phyloP scores from a whole-genome alignment of 345 rosid genomes.

The Hevea brasiliensis region DNA sequence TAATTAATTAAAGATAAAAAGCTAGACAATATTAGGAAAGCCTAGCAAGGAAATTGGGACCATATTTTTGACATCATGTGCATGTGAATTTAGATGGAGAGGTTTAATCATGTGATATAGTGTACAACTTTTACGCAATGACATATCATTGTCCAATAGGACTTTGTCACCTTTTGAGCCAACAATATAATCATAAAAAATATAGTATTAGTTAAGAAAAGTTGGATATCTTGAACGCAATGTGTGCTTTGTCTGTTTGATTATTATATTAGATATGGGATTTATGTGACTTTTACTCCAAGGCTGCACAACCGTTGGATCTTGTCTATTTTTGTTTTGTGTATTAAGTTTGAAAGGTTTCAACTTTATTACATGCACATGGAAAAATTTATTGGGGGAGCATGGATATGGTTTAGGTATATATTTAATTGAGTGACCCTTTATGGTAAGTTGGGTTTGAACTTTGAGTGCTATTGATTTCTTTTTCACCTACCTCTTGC shows the following conservation, averaged over 20 bases:
- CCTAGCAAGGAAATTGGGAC: background rate
- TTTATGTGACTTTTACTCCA: background rate
- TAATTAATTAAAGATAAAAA: too few species aligned
- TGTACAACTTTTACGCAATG: background rate
- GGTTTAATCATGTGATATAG: background rate
- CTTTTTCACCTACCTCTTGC: too few species aligned
- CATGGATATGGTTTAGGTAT: too few species aligned
- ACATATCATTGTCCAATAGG: background rate
- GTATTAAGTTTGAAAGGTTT: too few species aligned
- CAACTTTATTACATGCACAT: too few species aligned
- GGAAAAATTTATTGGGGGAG: too few species aligned
- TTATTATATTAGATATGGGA: background rate
- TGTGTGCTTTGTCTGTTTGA: background rate
- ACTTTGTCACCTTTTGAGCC: constrained; percentile 1
- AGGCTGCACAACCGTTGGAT: constrained; percentile 5
- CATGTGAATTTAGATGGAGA: constrained; percentile 10
- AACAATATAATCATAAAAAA: background rate
- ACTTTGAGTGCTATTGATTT: too few species aligned
- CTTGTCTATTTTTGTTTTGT: background rate
- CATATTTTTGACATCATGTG: background rate
- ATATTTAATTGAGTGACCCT: too few species aligned
- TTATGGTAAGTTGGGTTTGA: too few species aligned
- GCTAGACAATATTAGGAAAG: too few species aligned
- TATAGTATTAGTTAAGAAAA: constrained; percentile 1
- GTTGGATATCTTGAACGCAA: constrained; percentile 16